Conservation (phyloP, 257 asterid species). For the Solanum arcanum region DNA sequence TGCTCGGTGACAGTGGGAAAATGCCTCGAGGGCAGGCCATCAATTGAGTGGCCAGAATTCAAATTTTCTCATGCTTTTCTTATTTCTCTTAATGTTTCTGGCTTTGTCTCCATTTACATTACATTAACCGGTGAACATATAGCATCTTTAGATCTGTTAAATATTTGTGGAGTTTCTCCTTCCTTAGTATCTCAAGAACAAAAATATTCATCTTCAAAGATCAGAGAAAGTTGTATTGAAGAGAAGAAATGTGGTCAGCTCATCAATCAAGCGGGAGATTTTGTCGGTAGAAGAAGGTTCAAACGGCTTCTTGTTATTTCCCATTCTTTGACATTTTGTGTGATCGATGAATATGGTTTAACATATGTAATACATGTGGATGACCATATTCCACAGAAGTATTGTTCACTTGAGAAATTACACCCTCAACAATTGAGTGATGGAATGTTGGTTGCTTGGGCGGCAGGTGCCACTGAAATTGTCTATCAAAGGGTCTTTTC, state of each 20-base stretch:
- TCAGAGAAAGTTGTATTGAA: conserved; percentile 7
- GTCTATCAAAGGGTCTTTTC: conserved; percentile 51
- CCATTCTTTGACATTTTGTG: conserved; percentile 56
- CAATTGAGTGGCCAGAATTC: conserved; percentile 69
- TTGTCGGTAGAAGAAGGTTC: conserved; percentile 43
- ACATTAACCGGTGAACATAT: conserved; percentile 52
- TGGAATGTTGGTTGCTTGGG: conserved; percentile 63
- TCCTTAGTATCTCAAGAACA: conserved; percentile 18
- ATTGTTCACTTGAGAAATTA: conserved; percentile 18
- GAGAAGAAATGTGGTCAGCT: conserved; percentile 9
- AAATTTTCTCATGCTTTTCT: conserved; percentile 60
- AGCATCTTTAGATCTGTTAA: conserved; percentile 39
- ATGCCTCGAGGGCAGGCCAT: conserved; percentile 28
- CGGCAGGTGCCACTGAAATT: conserved; percentile 66
- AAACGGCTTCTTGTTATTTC: conserved; percentile 50
- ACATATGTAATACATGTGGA: conserved; percentile 31
- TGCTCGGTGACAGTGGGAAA: conserved; percentile 50
- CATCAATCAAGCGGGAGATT: conserved; percentile 12
- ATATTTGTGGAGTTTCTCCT: conserved; percentile 20
- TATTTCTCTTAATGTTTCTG: conserved; percentile 62
- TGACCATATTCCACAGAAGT: conserved; percentile 29
- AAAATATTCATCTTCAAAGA: conserved; percentile 3
- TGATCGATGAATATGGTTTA: conserved; percentile 72
- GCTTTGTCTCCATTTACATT: conserved; percentile 51
- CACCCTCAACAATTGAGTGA: conserved; percentile 26